A percentile compares a stretch with the other conserved stretches of the same genome.
These are phyloP conservation scores for Trichoderma atrobrunneum DNA, from an alignment of 2,329 filamentous ascomycete species.

Conservation along the genomic window DNA sequence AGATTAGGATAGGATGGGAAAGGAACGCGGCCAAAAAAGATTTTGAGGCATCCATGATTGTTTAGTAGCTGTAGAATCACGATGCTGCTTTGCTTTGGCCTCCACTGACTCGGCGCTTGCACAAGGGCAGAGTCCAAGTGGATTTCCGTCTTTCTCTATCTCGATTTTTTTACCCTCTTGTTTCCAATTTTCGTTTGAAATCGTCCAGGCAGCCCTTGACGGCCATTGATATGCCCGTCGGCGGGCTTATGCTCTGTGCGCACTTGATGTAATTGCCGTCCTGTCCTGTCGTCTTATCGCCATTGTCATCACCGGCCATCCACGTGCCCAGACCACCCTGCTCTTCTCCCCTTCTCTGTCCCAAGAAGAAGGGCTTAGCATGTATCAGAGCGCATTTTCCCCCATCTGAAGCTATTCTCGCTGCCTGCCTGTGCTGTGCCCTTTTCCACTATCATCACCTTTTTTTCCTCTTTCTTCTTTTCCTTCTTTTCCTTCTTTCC, in stretches of 20 bases:
- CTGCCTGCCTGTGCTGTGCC: neutral
- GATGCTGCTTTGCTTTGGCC: neutral
- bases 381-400: neutral
- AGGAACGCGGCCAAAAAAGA: neutral
- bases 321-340: constrained; percentile 15
- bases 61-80: neutral
- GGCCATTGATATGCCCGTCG: neutral
- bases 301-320: constrained; percentile 3
- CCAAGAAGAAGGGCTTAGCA: neutral
- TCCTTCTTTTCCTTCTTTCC: neutral
- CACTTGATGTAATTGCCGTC: neutral
- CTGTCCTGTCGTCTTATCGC: neutral
- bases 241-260: neutral
- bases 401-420: neutral
- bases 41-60: neutral
- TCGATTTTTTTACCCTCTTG: neutral
- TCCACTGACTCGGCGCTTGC: neutral
- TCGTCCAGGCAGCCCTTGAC: neutral
- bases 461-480: neutral
- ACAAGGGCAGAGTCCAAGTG: neutral
- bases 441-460: neutral
- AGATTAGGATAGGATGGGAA: neutral
- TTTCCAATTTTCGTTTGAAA: neutral
- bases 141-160: neutral
- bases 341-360: neutral